A percentile compares a stretch with the other conserved stretches of the same genome.
phyloP scores from a whole-genome alignment of 140 eudicot genomes.

The Cichorium intybus region DNA sequence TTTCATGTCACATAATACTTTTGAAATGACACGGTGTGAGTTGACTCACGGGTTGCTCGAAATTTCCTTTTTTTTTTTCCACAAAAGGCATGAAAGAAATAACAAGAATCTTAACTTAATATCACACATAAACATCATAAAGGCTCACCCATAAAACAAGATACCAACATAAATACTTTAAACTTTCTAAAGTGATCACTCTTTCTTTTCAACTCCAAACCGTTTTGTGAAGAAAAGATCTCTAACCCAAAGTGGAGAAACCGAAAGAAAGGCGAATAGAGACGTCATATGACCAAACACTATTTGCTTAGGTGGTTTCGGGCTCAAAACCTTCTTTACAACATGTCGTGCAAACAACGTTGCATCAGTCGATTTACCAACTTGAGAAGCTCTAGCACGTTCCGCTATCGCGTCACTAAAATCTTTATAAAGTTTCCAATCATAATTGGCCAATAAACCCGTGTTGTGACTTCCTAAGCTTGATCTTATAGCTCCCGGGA shows the following conservation, averaged over 20 bases:
- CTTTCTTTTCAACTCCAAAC: slow-evolving; percentile 45
- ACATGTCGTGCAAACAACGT: slow-evolving; percentile 57
- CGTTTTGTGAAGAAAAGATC: slow-evolving; percentile 59
- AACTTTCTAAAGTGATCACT: slow-evolving; percentile 6
- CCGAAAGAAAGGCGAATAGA: slow-evolving; percentile 55
- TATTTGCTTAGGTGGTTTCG: slow-evolving; percentile 60
- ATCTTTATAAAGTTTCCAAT: slow-evolving; percentile 57
- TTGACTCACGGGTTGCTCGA: background rate
- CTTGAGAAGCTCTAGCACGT: slow-evolving; percentile 71
- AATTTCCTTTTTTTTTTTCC: too few species aligned
- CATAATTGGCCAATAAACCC: slow-evolving; percentile 36
- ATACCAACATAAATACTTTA: slow-evolving; percentile 4
- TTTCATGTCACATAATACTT: too few species aligned
- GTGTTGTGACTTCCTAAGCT: slow-evolving; percentile 46
- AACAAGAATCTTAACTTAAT: background rate
- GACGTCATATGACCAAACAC: slow-evolving; percentile 66
- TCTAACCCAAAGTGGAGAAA: slow-evolving; percentile 77
- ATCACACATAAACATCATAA: background rate
- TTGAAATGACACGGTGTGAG: too few species aligned
- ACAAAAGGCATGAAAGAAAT: background rate
- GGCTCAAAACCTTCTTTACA: slow-evolving; percentile 57
- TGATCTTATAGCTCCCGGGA: slow-evolving; percentile 71
- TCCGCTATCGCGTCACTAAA: slow-evolving; percentile 46
- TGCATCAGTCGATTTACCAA: slow-evolving; percentile 66
- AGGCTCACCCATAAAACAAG: slow-evolving; percentile 17